Evolutionary conservation across 495 filamentous ascomycete species (phyloP).

Genomic region (Apiosordaria backusii): DNA sequence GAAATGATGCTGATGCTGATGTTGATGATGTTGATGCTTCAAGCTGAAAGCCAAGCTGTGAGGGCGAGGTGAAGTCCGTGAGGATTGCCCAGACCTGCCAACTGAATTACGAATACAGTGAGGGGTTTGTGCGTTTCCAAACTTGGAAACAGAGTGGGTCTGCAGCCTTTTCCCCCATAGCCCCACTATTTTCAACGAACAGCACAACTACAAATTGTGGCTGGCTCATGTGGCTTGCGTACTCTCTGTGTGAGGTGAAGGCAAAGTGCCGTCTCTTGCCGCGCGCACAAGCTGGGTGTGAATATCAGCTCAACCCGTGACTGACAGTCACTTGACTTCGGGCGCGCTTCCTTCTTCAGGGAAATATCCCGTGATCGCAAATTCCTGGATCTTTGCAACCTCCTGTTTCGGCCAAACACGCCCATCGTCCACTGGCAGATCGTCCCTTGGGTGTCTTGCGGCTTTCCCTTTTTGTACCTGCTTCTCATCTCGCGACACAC

Average conservation of each 20-base stretch:
- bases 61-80: neutral
- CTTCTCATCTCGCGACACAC: neutral
- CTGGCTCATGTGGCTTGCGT: conserved; percentile 7
- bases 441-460: neutral
- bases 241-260: neutral
- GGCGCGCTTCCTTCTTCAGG: neutral
- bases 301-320: neutral
- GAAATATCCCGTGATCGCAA: neutral
- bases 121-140: neutral
- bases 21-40: neutral
- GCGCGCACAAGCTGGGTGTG: neutral
- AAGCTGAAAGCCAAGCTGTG: neutral
- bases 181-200: neutral
- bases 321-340: conserved; percentile 1
- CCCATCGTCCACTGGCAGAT: neutral
- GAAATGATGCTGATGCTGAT: conserved; percentile 1
- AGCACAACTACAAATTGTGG: neutral
- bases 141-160: too few species aligned
- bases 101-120: neutral
- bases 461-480: neutral
- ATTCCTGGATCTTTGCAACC: neutral
- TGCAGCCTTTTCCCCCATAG: neutral
- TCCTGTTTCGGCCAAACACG: conserved; percentile 2
- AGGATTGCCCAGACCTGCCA: neutral
- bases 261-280: conserved; percentile 17